Conservation (phyloP, 345 rosid genomes). For the Angophora floribunda region DNA sequence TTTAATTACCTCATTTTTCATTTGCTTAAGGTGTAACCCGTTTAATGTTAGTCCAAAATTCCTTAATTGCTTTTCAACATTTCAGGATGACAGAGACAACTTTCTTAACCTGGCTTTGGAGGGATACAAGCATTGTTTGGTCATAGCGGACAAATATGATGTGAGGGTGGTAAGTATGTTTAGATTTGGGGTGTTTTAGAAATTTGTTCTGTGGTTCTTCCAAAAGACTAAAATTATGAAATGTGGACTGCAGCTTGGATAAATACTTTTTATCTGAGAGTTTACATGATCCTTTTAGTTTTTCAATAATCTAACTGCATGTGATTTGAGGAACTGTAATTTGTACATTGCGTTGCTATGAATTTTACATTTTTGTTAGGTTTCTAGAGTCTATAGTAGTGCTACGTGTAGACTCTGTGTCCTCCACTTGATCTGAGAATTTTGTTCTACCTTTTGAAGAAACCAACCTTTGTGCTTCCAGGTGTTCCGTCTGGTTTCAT, state of each 20-base stretch:
- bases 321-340: not conserved
- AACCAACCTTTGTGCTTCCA: constrained; percentile 13
- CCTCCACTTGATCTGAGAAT: not conserved
- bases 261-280: not conserved
- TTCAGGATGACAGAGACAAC: constrained; percentile 85
- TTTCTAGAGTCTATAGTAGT: not conserved
- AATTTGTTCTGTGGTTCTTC: not conserved
- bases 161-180: constrained; percentile 69
- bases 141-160: constrained; percentile 85
- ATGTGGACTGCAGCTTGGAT: not conserved
- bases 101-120: constrained; percentile 86
- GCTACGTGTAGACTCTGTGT: not conserved
- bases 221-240: not conserved
- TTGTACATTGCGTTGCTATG: not conserved
- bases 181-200: not conserved
- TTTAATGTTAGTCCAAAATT: not conserved
- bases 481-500: constrained; percentile 81
- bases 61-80: not conserved
- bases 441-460: not conserved
- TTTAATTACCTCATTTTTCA: not conserved
- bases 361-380: not conserved
- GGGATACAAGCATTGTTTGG: constrained; percentile 82
- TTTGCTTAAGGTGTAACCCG: not conserved
- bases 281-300: not conserved
- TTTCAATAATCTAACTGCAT: not conserved